Conservation (phyloP, 208 protist species). For the Acanthamoeba healyi region DNA sequence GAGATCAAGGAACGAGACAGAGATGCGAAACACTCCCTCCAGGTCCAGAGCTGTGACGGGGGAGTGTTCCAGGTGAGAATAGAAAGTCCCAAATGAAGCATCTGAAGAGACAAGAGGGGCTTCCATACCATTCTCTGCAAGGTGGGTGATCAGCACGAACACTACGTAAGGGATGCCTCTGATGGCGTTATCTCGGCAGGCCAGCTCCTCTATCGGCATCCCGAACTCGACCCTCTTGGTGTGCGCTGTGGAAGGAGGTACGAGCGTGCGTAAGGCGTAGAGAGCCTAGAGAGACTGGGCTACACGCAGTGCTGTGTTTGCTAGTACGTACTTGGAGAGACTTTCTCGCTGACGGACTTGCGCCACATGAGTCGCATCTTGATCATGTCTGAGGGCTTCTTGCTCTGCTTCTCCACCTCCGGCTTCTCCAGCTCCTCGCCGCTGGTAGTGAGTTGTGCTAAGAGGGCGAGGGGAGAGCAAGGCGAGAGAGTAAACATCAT, state of each 20-base stretch:
- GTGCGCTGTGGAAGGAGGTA: neutral
- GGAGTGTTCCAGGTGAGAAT: neutral
- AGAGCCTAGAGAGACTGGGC: neutral
- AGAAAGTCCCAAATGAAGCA: neutral
- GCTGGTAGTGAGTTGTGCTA: neutral
- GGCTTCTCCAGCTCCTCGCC: neutral
- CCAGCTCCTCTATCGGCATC: slow-evolving; percentile 27
- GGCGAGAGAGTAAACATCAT: neutral
- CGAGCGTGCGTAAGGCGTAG: neutral
- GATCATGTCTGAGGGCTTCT: slow-evolving; percentile 30
- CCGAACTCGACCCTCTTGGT: slow-evolving; percentile 46
- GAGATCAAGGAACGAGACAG: slow-evolving; percentile 38
- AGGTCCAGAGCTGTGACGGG: slow-evolving; percentile 33
- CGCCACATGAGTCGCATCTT: slow-evolving; percentile 38
- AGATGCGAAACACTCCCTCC: slow-evolving; percentile 69
- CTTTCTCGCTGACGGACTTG: neutral
- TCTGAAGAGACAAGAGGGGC: neutral
- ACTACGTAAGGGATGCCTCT: slow-evolving; percentile 40
- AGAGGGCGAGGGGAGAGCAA: neutral
- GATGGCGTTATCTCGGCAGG: neutral
- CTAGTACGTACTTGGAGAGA: neutral
- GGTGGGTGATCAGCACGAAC: slow-evolving; percentile 19
- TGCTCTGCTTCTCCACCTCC: neutral
- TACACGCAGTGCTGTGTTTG: neutral
- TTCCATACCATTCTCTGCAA: neutral